Percentiles rank a stretch among this genome's conserved stretches.
Conservation (phyloP, 805 yeast genomes). For the Ogataea zsoltii region DNA sequence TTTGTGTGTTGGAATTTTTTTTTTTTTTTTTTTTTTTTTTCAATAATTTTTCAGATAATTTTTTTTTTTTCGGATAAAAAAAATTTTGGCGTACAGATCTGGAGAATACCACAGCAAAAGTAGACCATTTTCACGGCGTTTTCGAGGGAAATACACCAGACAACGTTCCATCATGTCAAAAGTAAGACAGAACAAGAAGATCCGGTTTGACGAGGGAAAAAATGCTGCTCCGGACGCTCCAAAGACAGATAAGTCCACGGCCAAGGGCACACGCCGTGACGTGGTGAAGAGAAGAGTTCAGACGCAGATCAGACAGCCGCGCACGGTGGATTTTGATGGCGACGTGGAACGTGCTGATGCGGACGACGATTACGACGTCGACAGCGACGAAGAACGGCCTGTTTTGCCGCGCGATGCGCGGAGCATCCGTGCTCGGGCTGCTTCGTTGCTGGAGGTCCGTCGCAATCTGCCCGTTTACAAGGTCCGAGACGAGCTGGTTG, state of each 20-base stretch:
- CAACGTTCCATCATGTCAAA: not conserved
- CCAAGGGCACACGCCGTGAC: not conserved
- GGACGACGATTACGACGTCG: conserved; percentile 12
- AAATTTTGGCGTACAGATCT: too few relatives aligned
- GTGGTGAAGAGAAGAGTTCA: not conserved
- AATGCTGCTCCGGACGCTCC: not conserved
- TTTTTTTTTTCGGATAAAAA: too few relatives aligned
- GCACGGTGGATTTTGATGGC: conserved; percentile 9
- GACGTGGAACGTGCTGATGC: conserved; percentile 1
- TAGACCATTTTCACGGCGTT: too few relatives aligned
- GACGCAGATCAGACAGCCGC: conserved; percentile 1
- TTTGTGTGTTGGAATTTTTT: too few relatives aligned
- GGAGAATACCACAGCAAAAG: too few relatives aligned
- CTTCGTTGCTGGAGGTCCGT: conserved; percentile 50
- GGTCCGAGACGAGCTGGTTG: conserved; percentile 63
- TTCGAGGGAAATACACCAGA: too few relatives aligned
- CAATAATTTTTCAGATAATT: not conserved
- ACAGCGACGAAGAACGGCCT: conserved; percentile 20
- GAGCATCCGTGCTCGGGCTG: conserved; percentile 41
- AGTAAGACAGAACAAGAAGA: conserved; percentile 29
- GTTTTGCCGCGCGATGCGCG: conserved; percentile 12
- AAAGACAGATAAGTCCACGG: not conserved
- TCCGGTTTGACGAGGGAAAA: conserved; percentile 17
- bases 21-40: too few relatives aligned
- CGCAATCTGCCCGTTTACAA: conserved; percentile 72